Evolutionary conservation across 495 filamentous ascomycete genomes (phyloP), one percentile per base, ranked within the genome.

Genomic region (Penicillium coffeae): DNA sequence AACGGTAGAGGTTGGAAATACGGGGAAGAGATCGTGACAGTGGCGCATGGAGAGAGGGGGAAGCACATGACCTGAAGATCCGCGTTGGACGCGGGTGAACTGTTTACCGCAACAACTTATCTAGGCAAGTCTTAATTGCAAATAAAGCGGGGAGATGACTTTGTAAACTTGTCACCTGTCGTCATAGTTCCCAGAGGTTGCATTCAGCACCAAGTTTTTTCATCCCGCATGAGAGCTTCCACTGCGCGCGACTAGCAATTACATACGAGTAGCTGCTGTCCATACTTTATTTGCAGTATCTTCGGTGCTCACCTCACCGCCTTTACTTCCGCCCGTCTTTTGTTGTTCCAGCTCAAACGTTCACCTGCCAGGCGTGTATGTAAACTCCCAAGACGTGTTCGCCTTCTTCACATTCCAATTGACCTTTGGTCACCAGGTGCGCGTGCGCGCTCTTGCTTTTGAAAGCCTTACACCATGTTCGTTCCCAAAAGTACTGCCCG

Each of bases 401-500:
- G 42, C 42, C 14, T 35, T 45, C 42, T 18, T 48, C 34, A 19
- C 22, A 8, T n/a, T 40, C 27, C 33, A 8, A 21, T 33, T 53
- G 42, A 42, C 41, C 13, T 51, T 20, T 32, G 41, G 55, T 42
- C 48, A 42, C 44, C 45, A 25, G 35, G 20, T 45, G 51, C 19
- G 45, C 42, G 14, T 33, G 16, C 42, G 21, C 30, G 12, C 1
- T 3, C 6, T 27, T 21, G 42, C 42, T 16, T 30, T 12, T 16
- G 8, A 19, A 3, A 34, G 21, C 2, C 13, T 20, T 10, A 5
- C 36, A 72, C 54, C 56, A 88, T 88, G 85, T 87, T 87, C 62
- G 79, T 82, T 22, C 73, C 82, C 16, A 73, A 71, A 48, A 63
- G 77, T 44, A 57, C 70, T 58, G 63, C 75, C 40, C 78, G 80